Base-by-base conservation (phyloP, 371 early-diverging fungal genomes). In the Haplosporangium sp. region DNA sequence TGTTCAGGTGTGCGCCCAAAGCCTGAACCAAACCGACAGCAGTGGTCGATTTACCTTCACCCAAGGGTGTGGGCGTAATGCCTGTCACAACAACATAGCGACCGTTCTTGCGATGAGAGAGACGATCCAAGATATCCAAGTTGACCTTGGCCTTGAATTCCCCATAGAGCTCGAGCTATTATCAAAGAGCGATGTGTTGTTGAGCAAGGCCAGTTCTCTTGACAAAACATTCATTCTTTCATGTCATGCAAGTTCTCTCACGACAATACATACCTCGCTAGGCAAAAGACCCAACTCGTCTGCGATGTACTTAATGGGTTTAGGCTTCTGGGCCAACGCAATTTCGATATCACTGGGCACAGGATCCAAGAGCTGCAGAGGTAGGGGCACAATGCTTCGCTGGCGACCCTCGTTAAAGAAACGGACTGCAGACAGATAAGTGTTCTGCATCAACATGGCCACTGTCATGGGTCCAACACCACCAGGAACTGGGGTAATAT, bases 381-480 rank as follows among this genome's bases (percentile, higher is more conserved):
- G 60, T 20, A 82, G 54, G 38, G 67, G 69, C 38, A 71, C 59
- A 52, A 82, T 61, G 11, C 46, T 53, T 20, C 73, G 67, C 64
- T 73, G 59, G 42, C 66, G 72, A 45, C 54, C 59, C 50, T 79
- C 80, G 65, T 63, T 86, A 55, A 87, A 77, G 76, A 85, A 91
- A 38, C 94, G 86, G 75, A 90, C 86, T 47, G 96, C 96, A 53
- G 93, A 89, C 41, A 87, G 69, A 1, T 92, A 85, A 1, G 94
- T 94, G 84, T 97, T 98, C 56, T 91, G 74, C 83, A 98, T 82
- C 53, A 98, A 86, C 96, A 98, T 96, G 57, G 95, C 95, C 20
- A 98, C 98, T 8, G 98, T 97, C 97, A 98, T 96, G 11, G 98
- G 98, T 0, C 97, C 98, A 37, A 97, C 97, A 52, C 97, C 98